These are phyloP conservation scores for Thalassiosira profunda DNA, from an alignment of 108 stramenopile species.

Conservation along the genomic window DNA sequence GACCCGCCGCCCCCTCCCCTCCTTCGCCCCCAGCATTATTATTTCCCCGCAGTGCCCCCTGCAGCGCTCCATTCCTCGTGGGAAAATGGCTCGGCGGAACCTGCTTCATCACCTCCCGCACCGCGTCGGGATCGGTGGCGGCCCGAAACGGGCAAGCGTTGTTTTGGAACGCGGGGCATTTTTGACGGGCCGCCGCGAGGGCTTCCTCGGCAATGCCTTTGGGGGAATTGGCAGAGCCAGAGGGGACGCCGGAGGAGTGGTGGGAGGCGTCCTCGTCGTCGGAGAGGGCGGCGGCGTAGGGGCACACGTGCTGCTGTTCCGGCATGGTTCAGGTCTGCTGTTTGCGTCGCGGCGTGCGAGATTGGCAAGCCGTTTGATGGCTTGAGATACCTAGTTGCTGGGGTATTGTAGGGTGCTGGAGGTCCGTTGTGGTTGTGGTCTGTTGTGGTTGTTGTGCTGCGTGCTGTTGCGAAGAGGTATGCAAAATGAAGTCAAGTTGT, in stretches of 20 bases:
- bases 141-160: constrained; percentile 68
- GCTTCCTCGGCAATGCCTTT: constrained; percentile 18
- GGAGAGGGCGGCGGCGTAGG: constrained; percentile 48
- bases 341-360: too few species aligned
- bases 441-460: too few species aligned
- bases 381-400: too few species aligned
- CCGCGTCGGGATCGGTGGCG: constrained; percentile 39
- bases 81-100: constrained; percentile 65
- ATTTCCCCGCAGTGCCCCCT: background rate
- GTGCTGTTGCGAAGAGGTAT: too few species aligned
- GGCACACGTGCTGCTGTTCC: constrained; percentile 9
- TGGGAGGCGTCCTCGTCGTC: constrained; percentile 30
- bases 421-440: too few species aligned
- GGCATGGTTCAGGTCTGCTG: too few species aligned
- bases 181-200: constrained; percentile 35
- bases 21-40: background rate
- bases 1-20: background rate
- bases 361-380: too few species aligned
- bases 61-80: background rate
- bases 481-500: too few species aligned
- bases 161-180: constrained; percentile 70
- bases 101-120: constrained; percentile 52
- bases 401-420: too few species aligned
- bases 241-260: background rate
- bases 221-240: background rate